A percentile compares a stretch with the other conserved stretches of the same genome.
Evolutionary conservation across 345 rosid genomes (phyloP).

Genomic region (Viola odorata): DNA sequence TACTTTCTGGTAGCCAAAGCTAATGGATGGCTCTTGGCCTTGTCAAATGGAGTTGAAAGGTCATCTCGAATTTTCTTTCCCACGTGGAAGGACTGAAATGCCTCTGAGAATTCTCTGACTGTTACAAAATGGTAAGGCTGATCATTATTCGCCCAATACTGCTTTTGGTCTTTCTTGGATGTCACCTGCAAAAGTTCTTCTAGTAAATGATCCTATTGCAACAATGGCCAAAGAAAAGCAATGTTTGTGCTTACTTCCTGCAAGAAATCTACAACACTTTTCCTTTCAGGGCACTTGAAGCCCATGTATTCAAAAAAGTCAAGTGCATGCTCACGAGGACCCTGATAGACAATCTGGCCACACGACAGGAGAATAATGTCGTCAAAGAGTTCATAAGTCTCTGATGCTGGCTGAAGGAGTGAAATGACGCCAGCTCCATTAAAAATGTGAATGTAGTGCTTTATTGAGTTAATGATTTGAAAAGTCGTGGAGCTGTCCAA

Average conservation of each 20-base stretch:
- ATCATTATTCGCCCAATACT: constrained; percentile 13
- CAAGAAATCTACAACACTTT: constrained; percentile 49
- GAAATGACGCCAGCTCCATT: constrained; percentile 42
- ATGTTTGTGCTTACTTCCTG: constrained; percentile 33
- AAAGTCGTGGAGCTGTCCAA: constrained; percentile 59
- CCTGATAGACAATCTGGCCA: constrained; percentile 49
- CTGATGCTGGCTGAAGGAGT: constrained; percentile 65
- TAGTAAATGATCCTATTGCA: neutral
- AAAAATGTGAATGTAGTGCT: constrained; percentile 40
- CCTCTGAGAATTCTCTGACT: constrained; percentile 4
- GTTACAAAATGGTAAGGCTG: constrained; percentile 11
- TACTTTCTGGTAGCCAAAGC: constrained; percentile 14
- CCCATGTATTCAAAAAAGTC: constrained; percentile 50
- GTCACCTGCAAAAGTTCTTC: constrained; percentile 11
- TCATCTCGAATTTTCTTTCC: constrained; percentile 4
- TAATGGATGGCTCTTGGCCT: constrained; percentile 8
- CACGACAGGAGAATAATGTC: constrained; percentile 52
- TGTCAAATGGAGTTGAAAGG: constrained; percentile 9
- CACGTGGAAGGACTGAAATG: constrained; percentile 3
- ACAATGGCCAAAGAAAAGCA: neutral
- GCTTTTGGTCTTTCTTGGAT: constrained; percentile 20
- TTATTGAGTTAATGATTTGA: constrained; percentile 45
- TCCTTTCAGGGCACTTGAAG: constrained; percentile 50
- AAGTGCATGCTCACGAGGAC: constrained; percentile 33
- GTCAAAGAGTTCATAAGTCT: constrained; percentile 52